These are phyloP conservation scores for Fraxinus sp. DNA, from an alignment of 305 asterid genomes.

Conservation along the genomic window DNA sequence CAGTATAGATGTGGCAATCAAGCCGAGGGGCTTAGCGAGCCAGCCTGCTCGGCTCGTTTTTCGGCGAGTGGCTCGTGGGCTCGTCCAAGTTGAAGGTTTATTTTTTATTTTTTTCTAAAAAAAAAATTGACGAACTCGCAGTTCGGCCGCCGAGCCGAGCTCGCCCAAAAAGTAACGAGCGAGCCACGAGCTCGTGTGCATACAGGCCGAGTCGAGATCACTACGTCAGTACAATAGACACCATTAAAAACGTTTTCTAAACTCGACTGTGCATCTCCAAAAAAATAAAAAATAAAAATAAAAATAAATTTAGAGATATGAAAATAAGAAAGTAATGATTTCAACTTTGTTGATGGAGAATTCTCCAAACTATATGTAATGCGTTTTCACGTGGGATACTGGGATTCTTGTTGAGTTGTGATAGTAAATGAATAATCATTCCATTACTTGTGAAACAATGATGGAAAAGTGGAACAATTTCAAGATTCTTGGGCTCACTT, in stretches of 20 bases:
- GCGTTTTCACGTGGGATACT: constrained; percentile 26
- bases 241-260: not conserved
- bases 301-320: not conserved
- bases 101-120: no score
- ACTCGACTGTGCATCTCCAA: not conserved
- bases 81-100: no score
- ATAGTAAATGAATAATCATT: constrained; percentile 50
- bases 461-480: constrained; percentile 39
- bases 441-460: constrained; percentile 41
- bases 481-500: constrained; percentile 25
- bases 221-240: not conserved
- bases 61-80: no score
- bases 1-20: no score
- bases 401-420: constrained; percentile 31
- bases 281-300: no score
- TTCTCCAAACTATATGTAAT: not conserved
- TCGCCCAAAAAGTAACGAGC: no score
- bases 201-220: no score
- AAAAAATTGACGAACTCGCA: no score
- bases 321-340: constrained; percentile 16
- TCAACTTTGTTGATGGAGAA: not conserved
- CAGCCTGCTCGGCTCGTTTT: no score
- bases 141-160: no score
- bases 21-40: no score
- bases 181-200: no score